Conservation (phyloP, 768 basidiomycete species). For the Pisolithus tinctorius region DNA sequence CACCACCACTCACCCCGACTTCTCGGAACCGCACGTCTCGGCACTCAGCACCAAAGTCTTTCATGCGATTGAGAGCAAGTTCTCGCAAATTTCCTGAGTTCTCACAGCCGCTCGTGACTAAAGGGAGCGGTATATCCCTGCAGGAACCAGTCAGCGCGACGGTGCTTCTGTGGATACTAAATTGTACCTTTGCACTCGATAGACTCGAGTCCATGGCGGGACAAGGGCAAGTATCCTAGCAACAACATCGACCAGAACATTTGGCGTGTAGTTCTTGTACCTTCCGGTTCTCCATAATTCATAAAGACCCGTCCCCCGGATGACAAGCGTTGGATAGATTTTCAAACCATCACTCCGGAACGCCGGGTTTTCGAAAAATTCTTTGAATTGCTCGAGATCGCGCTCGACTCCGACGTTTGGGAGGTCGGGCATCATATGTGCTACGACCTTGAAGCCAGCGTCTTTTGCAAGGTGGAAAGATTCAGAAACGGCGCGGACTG, state of each 20-base stretch:
- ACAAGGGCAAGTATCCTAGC: slow-evolving; percentile 93
- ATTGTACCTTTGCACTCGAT: slow-evolving; percentile 86
- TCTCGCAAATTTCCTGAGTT: slow-evolving; percentile 97
- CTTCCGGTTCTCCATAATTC: slow-evolving; percentile 95
- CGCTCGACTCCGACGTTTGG: slow-evolving; percentile 97
- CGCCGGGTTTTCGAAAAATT: slow-evolving; percentile 98
- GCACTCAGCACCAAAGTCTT: slow-evolving; percentile 97
- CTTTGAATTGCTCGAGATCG: slow-evolving; percentile 97
- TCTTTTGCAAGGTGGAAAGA: slow-evolving; percentile 98
- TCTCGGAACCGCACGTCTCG: slow-evolving; percentile 96
- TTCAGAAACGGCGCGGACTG: slow-evolving; percentile 94
- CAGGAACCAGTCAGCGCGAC: neutral
- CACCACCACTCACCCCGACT: slow-evolving; percentile 70
- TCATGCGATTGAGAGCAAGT: slow-evolving; percentile 94
- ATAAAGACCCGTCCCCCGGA: slow-evolving; percentile 92
- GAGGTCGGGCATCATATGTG: slow-evolving; percentile 99
- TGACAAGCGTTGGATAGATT: slow-evolving; percentile 97
- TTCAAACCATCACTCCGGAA: slow-evolving; percentile 97
- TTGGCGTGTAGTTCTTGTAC: slow-evolving; percentile 99
- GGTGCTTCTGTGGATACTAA: neutral
- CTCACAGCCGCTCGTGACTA: slow-evolving; percentile 95
- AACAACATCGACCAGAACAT: slow-evolving; percentile 94
- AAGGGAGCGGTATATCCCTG: slow-evolving; percentile 94
- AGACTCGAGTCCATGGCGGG: slow-evolving; percentile 98
- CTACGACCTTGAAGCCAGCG: slow-evolving; percentile 99